Conservation (phyloP, 2,329 filamentous ascomycete genomes). For the Aureobasidium sp. region DNA sequence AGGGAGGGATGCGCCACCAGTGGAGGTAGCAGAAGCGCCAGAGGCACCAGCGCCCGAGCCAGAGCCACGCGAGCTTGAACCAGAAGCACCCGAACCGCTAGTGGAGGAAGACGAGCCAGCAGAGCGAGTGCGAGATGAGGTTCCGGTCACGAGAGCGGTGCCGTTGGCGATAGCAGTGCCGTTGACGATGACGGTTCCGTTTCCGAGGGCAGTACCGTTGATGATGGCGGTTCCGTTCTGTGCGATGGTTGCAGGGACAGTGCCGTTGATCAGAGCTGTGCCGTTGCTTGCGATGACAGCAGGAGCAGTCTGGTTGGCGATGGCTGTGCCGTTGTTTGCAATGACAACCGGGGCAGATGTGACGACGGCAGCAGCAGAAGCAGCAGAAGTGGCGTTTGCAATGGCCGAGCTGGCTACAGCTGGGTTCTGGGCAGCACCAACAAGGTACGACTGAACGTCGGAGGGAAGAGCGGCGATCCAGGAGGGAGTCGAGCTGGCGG, state of each 20-base stretch:
- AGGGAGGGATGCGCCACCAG: constrained; percentile 26
- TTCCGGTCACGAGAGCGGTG: neutral
- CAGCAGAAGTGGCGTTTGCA: constrained; percentile 16
- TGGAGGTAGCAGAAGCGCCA: constrained; percentile 14
- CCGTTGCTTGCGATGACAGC: constrained; percentile 11
- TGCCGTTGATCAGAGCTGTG: constrained; percentile 13
- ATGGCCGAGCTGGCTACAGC: constrained; percentile 18
- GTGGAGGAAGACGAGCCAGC: neutral
- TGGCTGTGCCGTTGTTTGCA: constrained; percentile 3
- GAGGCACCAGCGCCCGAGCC: constrained; percentile 10
- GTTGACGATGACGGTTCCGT: constrained; percentile 13
- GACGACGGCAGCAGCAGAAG: constrained; percentile 6
- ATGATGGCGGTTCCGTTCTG: constrained; percentile 4
- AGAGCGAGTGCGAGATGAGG: neutral
- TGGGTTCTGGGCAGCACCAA: constrained; percentile 17
- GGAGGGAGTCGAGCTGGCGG: constrained; percentile 33
- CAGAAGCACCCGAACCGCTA: neutral
- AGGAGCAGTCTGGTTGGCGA: constrained; percentile 7
- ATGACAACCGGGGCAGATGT: constrained; percentile 11
- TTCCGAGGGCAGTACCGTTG: constrained; percentile 14
- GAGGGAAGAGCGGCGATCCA: constrained; percentile 39
- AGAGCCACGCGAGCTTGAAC: constrained; percentile 9
- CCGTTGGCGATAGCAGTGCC: neutral
- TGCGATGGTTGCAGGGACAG: neutral
- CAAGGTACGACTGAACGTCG: constrained; percentile 36